Conservation (phyloP, 2,329 filamentous ascomycete species). For the Penicillium griseofulvum region DNA sequence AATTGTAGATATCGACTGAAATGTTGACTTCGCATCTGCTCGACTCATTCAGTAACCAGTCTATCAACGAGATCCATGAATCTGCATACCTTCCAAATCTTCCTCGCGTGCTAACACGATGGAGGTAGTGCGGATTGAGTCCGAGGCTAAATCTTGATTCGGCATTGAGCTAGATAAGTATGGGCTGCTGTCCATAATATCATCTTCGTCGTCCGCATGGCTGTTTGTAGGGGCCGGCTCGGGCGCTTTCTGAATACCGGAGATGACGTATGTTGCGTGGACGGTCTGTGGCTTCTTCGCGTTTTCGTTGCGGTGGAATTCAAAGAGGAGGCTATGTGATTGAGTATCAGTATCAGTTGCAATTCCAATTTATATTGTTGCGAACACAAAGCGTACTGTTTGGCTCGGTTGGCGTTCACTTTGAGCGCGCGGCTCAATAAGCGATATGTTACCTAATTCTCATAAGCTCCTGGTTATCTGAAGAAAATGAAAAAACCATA, state of each 20-base stretch:
- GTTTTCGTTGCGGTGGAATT: slow-evolving; percentile 79
- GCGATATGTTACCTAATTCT: slow-evolving; percentile 75
- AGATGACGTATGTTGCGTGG: slow-evolving; percentile 90
- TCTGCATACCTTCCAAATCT: slow-evolving; percentile 60
- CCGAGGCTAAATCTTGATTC: slow-evolving; percentile 50
- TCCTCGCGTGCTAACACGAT: slow-evolving; percentile 71
- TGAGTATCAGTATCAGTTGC: slow-evolving; percentile 9
- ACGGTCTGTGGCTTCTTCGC: slow-evolving; percentile 68
- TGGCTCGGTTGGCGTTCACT: slow-evolving; percentile 81
- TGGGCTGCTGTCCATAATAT: slow-evolving; percentile 62
- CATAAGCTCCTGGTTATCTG: slow-evolving; percentile 3
- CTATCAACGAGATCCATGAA: not conserved
- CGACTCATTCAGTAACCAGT: not conserved
- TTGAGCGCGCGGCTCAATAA: slow-evolving; percentile 77
- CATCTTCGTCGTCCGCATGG: slow-evolving; percentile 62
- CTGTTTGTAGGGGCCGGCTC: slow-evolving; percentile 39
- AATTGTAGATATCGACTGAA: slow-evolving; percentile 71
- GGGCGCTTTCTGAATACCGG: slow-evolving; percentile 59
- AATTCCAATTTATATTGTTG: not conserved
- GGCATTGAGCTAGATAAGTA: slow-evolving; percentile 66
- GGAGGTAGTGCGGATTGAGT: slow-evolving; percentile 55
- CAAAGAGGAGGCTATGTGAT: slow-evolving; percentile 70
- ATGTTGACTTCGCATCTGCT: slow-evolving; percentile 64
- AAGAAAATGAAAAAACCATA: slow-evolving; percentile 42
- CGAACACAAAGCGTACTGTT: slow-evolving; percentile 64